These are phyloP conservation scores for Phytophthora gonapodyides DNA, from an alignment of 352 stramenopile genomes.

Conservation along the genomic window DNA sequence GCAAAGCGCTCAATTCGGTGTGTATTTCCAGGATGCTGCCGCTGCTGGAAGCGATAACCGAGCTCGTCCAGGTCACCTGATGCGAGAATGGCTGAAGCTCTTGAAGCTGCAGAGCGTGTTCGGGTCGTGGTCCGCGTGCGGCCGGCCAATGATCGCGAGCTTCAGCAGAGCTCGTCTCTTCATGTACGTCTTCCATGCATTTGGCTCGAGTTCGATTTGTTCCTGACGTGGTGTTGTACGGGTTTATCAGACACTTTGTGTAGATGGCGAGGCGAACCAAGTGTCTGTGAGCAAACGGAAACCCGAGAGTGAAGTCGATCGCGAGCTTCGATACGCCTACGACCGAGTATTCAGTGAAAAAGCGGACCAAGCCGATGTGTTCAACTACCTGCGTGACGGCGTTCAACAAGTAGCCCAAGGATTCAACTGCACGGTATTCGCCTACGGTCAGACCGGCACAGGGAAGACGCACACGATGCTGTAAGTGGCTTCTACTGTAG, in stretches of 20 bases:
- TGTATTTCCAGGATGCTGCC: constrained; percentile 22
- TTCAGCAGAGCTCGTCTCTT: constrained; percentile 30
- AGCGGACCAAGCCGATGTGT: constrained; percentile 73
- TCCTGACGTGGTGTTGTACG: neutral
- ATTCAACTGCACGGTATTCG: constrained; percentile 93
- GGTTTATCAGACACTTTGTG: constrained; percentile 34
- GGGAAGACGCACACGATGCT: constrained; percentile 93
- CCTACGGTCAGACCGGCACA: constrained; percentile 90
- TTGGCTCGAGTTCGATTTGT: neutral
- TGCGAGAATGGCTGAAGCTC: constrained; percentile 38
- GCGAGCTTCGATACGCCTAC: constrained; percentile 63
- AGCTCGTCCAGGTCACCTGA: constrained; percentile 5
- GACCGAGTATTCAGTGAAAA: constrained; percentile 75
- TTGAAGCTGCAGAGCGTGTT: constrained; percentile 57
- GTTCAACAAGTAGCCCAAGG: constrained; percentile 84
- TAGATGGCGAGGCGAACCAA: constrained; percentile 40
- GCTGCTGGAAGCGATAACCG: neutral
- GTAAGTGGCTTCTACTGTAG: constrained; percentile 36
- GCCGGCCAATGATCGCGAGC: constrained; percentile 73
- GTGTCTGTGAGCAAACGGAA: constrained; percentile 60
- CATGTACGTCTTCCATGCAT: constrained; percentile 33
- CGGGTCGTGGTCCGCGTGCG: constrained; percentile 84
- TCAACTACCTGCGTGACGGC: constrained; percentile 66
- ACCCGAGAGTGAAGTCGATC: constrained; percentile 42
- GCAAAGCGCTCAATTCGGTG: neutral